A percentile compares a stretch with the other conserved stretches of the same genome.
Evolutionary conservation across 805 yeast genomes (phyloP).

Genomic region (Metschnikowia kofuensis): DNA sequence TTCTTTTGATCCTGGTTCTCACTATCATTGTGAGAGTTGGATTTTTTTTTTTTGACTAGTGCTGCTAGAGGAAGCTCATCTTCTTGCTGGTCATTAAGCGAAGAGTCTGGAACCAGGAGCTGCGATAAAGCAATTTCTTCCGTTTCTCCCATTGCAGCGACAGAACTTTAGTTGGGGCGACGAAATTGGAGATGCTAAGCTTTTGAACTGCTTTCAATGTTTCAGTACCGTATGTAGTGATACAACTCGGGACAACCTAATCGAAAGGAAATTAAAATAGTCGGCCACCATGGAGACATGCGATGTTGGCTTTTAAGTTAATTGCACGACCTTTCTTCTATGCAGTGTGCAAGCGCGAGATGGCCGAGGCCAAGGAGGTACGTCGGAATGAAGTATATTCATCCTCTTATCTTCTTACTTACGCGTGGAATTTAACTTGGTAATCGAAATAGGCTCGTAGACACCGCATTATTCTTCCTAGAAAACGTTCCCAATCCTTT

Average conservation of each 20-base stretch:
- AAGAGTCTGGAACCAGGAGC: slow-evolving; percentile 1
- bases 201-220: too few relatives aligned
- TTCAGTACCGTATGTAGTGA: too few relatives aligned
- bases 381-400: not conserved
- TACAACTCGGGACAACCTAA: too few relatives aligned
- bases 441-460: too few relatives aligned
- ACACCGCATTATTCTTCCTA: too few relatives aligned
- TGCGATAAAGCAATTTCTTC: slow-evolving; percentile 25
- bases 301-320: slow-evolving; percentile 7
- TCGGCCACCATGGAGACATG: not conserved
- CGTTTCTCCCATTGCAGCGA: slow-evolving; percentile 22
- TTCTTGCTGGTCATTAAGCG: not conserved
- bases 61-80: slow-evolving; percentile 6
- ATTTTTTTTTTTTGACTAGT: slow-evolving; percentile 3
- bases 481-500: too few relatives aligned
- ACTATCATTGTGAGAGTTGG: not conserved
- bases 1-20: not conserved
- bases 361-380: not conserved
- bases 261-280: not conserved
- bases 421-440: too few relatives aligned
- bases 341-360: not conserved
- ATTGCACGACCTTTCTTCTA: slow-evolving; percentile 4
- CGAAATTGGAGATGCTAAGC: too few relatives aligned
- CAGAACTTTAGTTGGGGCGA: too few relatives aligned
- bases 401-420: not conserved